Base-by-base conservation (phyloP, 2,329 filamentous ascomycete genomes). In the Nemania sp. region DNA sequence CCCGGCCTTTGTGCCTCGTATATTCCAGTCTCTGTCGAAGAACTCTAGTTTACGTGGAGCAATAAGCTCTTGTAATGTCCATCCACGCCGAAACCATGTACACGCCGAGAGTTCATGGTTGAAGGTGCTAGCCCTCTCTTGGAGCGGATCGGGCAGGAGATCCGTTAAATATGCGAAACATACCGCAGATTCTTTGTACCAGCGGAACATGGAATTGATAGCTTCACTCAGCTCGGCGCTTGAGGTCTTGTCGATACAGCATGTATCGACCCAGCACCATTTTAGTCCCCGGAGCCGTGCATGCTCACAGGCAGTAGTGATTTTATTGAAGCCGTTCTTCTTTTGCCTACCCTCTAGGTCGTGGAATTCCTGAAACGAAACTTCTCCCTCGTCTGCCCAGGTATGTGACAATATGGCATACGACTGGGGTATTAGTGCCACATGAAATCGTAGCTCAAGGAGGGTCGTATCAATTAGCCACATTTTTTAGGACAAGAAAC, bases 31-130 rank as follows among this genome's bases (percentile, higher is more conserved):
- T 8, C 27, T 38, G 32, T 66, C 56, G 2, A 38, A 68, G 26
- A 68, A 68, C 13, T 49, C 35, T 1, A 70, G 29, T 5, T 8
- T 22, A 1, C 18, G 20, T 20, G 68, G 68, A n/a, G 68, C 62
- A 29, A 66, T 60, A 20, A 70, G 59, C 22, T 70, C 68, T 24
- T 70, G 68, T 5, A 68, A 22, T 15, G 68, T 70, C 66, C 68
- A 70, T 6, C 68, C 66, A 3, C 68, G 35, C 5, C 54, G 29
- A 54, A 70, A 66, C 68, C 66, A 70, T 5, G 27, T 26, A 35
- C 64, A 62, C 4, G 22, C 13, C 5, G 29, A 47, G 27, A 64
- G 27, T 15, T 51, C 41, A 20, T 49, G 26, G 18, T 53, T 53
- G n/a, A 56, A 35, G 26, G 13, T 13, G 5, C 10, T 15, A 35